Evolutionary conservation across 2,329 filamentous ascomycete genomes (phyloP), one percentile per base, ranked within the genome.

Genomic region (Aspergillus neotritici): DNA sequence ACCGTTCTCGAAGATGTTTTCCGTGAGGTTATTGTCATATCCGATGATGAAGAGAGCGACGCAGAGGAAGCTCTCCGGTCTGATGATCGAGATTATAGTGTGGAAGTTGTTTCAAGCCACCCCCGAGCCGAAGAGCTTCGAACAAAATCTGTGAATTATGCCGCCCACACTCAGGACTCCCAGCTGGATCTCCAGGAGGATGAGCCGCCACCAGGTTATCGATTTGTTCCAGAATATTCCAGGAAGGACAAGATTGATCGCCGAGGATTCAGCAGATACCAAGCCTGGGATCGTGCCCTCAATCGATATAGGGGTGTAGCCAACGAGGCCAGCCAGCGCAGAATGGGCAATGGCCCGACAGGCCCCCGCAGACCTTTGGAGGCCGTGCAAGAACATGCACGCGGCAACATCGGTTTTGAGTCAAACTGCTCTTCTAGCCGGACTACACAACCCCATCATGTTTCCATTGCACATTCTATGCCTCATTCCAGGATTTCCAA

Each of bases 21-120:
- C 41, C 75, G 77, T 38, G 80, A 83, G 60, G 76, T 81, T 45
- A 81, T 83, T 52, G 74, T 82, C 41, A 76, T 83, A 43, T 78
- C 79, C 41, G 78, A 81, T 55, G 78, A 80, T 52, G 77, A 81
- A 41, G 75, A 78, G 34, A 67, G 67, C 40, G 67, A 70, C 34
- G 60, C 60, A 17, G 68, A 69, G 38, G 51, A 56, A 28, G 49
- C 52, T 7, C 42, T 53, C 21, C 50, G 47, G 36, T 39, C 55
- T 34, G 47, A 39, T 39, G 57, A 62, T 31, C 63, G 62, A 34
- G 62, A 68, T 48, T 56, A 58, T 14, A 72, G 65, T 42, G 61
- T 73, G 45, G 68, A 73, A 48, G 58, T 72, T 37, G 50, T 73
- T 38, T 66, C 69, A 16, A 71, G 60, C 40, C 59, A 63, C 46